These are phyloP conservation scores for Volvox carteri DNA, from an alignment of 163 green algal species.

Conservation along the genomic window DNA sequence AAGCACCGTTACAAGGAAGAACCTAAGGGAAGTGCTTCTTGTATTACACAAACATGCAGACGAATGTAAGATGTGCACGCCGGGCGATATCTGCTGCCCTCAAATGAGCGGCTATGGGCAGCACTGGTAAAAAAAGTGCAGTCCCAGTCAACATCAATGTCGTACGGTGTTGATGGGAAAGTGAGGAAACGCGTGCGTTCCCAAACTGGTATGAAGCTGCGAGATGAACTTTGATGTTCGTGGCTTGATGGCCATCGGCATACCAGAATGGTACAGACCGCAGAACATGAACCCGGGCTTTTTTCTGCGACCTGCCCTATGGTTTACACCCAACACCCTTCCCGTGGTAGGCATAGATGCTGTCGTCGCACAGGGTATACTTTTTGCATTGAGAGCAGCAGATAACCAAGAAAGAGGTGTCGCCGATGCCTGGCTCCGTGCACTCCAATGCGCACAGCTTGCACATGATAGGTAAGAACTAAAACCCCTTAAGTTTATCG, in stretches of 20 bases:
- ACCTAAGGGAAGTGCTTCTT: no score
- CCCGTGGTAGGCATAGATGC: constrained; percentile 28
- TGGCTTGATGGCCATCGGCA: not conserved
- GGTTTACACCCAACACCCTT: constrained; percentile 32
- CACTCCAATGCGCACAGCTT: constrained; percentile 36
- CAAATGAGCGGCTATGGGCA: not conserved
- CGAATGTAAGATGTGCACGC: no score
- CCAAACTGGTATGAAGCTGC: not conserved
- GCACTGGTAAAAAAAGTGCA: not conserved
- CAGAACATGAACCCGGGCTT: not conserved
- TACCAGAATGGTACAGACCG: not conserved
- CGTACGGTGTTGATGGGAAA: not conserved
- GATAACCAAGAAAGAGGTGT: not conserved
- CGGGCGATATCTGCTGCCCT: no score
- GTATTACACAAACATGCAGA: no score
- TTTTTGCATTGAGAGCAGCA: constrained; percentile 15
- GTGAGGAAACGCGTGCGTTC: not conserved
- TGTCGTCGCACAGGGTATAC: not conserved
- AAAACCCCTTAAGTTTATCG: no score
- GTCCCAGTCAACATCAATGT: constrained; percentile 8
- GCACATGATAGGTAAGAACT: constrained; percentile 24
- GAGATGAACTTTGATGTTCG: not conserved
- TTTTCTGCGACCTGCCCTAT: constrained; percentile 12
- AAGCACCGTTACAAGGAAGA: no score
- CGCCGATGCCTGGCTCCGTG: constrained; percentile 5